phyloP scores from a whole-genome alignment of 83 land plant species.

The Isoetes engelmannii region DNA sequence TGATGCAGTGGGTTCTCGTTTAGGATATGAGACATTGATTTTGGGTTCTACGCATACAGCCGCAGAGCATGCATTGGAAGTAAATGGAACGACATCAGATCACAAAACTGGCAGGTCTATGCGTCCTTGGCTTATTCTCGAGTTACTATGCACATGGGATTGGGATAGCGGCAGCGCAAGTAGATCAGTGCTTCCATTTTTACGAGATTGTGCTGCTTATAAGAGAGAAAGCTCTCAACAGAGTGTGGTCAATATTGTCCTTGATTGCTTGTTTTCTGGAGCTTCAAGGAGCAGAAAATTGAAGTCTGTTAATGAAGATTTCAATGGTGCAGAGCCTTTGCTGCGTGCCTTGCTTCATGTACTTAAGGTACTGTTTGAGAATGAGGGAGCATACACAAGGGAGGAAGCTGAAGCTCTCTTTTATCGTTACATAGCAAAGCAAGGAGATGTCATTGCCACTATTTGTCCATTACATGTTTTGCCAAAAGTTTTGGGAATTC shows the following conservation, averaged over 20 bases:
- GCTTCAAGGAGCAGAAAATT: constrained; percentile 25
- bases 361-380: constrained; percentile 27
- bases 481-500: constrained; percentile 25
- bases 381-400: constrained; percentile 29
- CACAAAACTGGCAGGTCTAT: constrained; percentile 14
- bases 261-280: constrained; percentile 47
- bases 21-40: constrained; percentile 52
- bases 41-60: constrained; percentile 21
- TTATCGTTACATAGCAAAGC: constrained; percentile 34
- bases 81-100: background rate
- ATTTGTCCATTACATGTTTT: background rate
- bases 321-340: constrained; percentile 32
- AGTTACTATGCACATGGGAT: constrained; percentile 85
- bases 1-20: constrained; percentile 40
- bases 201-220: constrained; percentile 39
- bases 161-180: constrained; percentile 71
- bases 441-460: background rate
- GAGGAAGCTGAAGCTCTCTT: constrained; percentile 31
- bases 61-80: constrained; percentile 5
- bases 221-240: constrained; percentile 9
- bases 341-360: constrained; percentile 55
- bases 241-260: constrained; percentile 31
- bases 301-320: constrained; percentile 21
- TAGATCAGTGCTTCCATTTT: constrained; percentile 47
- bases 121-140: constrained; percentile 73